Evolutionary conservation across 148 eudicot genomes (phyloP).

Genomic region (Polygonum maritimum): DNA sequence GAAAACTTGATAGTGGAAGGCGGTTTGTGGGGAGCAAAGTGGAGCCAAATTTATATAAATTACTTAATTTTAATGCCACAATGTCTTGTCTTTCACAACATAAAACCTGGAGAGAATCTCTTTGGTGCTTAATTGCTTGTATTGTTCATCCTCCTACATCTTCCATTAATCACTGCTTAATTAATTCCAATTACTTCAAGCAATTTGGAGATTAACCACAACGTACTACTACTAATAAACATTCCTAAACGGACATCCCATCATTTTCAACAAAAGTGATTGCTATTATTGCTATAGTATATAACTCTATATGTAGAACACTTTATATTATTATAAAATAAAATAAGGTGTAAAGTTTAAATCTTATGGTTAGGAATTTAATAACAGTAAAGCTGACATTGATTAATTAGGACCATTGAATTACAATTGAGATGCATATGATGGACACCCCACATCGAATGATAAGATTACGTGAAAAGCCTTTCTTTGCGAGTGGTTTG

Average conservation of each 20-base stretch:
- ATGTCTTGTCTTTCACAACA: constrained; percentile 29
- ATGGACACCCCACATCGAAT: constrained; percentile 1
- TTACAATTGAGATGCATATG: background rate
- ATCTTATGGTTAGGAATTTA: background rate
- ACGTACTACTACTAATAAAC: too few relatives aligned
- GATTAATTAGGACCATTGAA: background rate
- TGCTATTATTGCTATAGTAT: background rate
- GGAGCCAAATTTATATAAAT: background rate
- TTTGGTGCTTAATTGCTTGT: background rate
- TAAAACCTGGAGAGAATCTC: constrained; percentile 43
- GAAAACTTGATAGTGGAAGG: background rate
- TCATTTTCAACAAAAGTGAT: too few relatives aligned
- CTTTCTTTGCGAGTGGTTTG: background rate
- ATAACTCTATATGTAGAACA: background rate
- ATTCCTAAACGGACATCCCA: too few relatives aligned
- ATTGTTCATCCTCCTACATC: background rate
- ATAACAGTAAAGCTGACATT: background rate
- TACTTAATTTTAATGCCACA: constrained; percentile 11
- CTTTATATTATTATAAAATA: background rate
- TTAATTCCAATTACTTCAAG: background rate
- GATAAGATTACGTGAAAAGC: constrained; percentile 1
- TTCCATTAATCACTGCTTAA: background rate
- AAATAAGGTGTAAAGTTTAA: background rate
- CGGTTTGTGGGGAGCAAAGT: constrained; percentile 7
- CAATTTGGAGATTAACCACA: too few relatives aligned